Percentiles rank a stretch among this genome's conserved stretches.
These are phyloP conservation scores for Rhynchosporium agropyri DNA, from an alignment of 2,329 filamentous ascomycete genomes.

Conservation along the genomic window DNA sequence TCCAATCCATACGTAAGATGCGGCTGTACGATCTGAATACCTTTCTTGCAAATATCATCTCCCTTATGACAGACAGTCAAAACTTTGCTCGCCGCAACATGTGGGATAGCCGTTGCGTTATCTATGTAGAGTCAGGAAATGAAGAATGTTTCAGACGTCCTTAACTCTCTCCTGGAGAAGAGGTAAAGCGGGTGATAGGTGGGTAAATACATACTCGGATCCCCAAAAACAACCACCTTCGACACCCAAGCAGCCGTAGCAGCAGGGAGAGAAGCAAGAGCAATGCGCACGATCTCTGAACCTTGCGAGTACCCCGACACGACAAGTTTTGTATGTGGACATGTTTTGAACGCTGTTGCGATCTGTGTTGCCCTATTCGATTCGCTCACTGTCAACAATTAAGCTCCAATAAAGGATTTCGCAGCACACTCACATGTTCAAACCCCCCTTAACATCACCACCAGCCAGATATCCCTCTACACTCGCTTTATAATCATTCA, in stretches of 20 bases:
- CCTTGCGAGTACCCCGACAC: conserved; percentile 49
- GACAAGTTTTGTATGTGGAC: conserved; percentile 45
- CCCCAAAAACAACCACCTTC: conserved; percentile 49
- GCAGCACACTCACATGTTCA: conserved; percentile 32
- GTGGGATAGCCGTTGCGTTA: conserved; percentile 30
- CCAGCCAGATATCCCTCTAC: conserved; percentile 36
- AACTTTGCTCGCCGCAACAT: conserved; percentile 36
- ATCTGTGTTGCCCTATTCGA: conserved; percentile 41
- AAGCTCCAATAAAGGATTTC: not conserved
- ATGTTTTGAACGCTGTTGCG: conserved; percentile 40
- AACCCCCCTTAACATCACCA: conserved; percentile 35
- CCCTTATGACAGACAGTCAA: conserved; percentile 53
- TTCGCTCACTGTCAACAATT: not conserved
- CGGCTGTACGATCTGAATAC: conserved; percentile 45
- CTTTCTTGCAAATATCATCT: conserved; percentile 55
- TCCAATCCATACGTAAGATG: conserved; percentile 47
- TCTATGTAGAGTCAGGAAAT: conserved; percentile 24
- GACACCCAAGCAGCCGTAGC: conserved; percentile 41
- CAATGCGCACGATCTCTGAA: conserved; percentile 49
- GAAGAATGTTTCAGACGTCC: no score
- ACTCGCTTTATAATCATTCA: conserved; percentile 42
- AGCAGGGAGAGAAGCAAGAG: conserved; percentile 42
- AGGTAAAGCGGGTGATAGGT: not conserved
- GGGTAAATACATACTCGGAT: conserved; percentile 44
- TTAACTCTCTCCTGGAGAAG: no score